Percentiles rank a stretch among this genome's conserved stretches.
phyloP scores from a whole-genome alignment of 2,329 filamentous ascomycete genomes.

The Metarhizium sp. region DNA sequence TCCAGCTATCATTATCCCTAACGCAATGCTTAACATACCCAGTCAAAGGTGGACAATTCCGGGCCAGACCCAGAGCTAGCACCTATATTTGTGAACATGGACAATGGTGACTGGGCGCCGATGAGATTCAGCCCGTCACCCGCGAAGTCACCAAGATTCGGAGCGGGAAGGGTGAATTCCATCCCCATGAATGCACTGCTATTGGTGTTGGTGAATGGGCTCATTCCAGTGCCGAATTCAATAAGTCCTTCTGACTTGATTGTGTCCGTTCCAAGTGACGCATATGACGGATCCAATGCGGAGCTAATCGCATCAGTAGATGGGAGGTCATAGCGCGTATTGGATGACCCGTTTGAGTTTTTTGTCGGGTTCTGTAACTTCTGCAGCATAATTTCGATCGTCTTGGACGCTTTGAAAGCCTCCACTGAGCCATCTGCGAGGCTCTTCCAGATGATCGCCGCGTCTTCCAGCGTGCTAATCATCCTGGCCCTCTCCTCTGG shows the following conservation, averaged over 20 bases:
- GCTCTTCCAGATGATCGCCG: constrained; percentile 70
- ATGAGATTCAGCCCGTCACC: constrained; percentile 17
- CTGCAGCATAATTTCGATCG: constrained; percentile 75
- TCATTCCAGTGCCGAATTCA: constrained; percentile 17
- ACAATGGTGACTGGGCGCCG: constrained; percentile 34
- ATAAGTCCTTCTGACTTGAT: constrained; percentile 16
- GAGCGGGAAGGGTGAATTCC: constrained; percentile 29
- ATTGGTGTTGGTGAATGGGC: constrained; percentile 26
- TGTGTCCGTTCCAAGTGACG: constrained; percentile 9
- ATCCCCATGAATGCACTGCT: constrained; percentile 32
- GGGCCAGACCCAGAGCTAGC: constrained; percentile 18
- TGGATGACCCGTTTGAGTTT: constrained; percentile 6
- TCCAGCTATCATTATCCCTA: neutral
- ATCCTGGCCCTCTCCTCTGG: constrained; percentile 60
- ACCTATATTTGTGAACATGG: constrained; percentile 41
- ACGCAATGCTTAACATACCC: constrained; percentile 33
- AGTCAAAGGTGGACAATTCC: constrained; percentile 47
- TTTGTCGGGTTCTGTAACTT: constrained; percentile 47
- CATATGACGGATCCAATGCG: constrained; percentile 18
- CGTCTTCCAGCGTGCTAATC: constrained; percentile 63
- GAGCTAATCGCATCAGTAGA: constrained; percentile 29
- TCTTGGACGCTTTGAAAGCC: constrained; percentile 73
- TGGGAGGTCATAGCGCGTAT: constrained; percentile 12
- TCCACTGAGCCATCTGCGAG: constrained; percentile 74
- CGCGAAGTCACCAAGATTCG: constrained; percentile 21